Percentiles rank a stretch among this genome's conserved stretches.
These are phyloP conservation scores for Pterothamnion heteromorphum DNA, from an alignment of 31 red algal species.

Conservation along the genomic window DNA sequence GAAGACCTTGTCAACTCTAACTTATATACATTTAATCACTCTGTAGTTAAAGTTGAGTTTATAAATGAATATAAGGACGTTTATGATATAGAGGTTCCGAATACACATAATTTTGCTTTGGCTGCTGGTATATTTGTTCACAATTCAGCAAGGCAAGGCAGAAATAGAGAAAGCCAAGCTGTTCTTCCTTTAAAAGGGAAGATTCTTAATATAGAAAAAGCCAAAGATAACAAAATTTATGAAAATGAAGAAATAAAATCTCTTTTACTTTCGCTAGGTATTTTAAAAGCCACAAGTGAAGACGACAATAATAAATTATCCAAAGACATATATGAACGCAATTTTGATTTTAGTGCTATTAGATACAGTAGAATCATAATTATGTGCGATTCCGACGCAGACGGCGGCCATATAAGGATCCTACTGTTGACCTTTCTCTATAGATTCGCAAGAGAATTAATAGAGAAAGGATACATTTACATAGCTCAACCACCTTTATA, in stretches of 20 bases:
- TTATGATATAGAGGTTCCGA: too few species aligned
- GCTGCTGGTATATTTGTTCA: too few species aligned
- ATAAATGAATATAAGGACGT: too few species aligned
- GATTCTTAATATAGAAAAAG: conserved; percentile 99
- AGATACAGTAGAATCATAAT: conserved; percentile 95
- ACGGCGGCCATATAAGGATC: conserved; percentile 98
- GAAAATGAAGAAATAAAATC: conserved; percentile 92
- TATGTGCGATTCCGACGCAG: conserved; percentile 98
- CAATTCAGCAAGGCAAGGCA: conserved; percentile 98
- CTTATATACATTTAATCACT: too few species aligned
- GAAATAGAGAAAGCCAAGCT: conserved; percentile 91
- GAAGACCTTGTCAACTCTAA: too few species aligned
- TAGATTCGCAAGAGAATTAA: conserved; percentile 80
- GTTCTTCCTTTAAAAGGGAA: conserved; percentile 96
- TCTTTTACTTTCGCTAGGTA: conserved; percentile 88
- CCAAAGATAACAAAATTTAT: conserved; percentile 89
- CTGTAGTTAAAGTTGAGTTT: too few species aligned
- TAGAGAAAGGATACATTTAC: conserved; percentile 94
- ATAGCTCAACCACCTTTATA: conserved; percentile 97
- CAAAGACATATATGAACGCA: too few species aligned
- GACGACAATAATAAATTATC: conserved; percentile 60
- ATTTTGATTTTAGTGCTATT: conserved; percentile 48
- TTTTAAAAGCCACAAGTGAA: conserved; percentile 77
- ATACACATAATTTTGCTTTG: too few species aligned
- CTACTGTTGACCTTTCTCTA: conserved; percentile 98